Percentiles rank a stretch among this genome's conserved stretches.
Conservation (phyloP, 352 stramenopile species). For the Pseudoperonospora humuli region DNA sequence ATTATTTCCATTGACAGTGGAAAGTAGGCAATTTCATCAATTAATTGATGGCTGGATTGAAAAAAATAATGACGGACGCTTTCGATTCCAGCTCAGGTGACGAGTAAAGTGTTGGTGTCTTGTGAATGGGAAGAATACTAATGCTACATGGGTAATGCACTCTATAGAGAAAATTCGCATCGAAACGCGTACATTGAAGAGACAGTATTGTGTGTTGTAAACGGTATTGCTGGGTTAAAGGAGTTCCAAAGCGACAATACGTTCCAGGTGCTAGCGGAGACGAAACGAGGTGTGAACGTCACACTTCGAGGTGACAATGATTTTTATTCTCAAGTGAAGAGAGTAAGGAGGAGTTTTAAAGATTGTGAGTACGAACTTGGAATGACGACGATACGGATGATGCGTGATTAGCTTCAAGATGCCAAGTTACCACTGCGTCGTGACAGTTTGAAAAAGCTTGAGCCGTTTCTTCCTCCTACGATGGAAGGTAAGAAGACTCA, state of each 20-base stretch:
- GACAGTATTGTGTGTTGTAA: conserved; percentile 69
- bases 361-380: neutral
- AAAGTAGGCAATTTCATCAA: conserved; percentile 89
- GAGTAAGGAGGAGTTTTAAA: conserved; percentile 20
- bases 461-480: conserved; percentile 75
- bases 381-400: conserved; percentile 3
- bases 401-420: conserved; percentile 54
- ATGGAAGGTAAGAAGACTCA: conserved; percentile 43
- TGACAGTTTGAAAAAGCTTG: conserved; percentile 62
- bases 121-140: neutral
- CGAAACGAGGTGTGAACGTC: conserved; percentile 43
- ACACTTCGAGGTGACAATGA: conserved; percentile 93
- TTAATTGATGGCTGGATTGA: conserved; percentile 32
- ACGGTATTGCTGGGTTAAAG: conserved; percentile 44
- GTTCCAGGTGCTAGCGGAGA: conserved; percentile 19
- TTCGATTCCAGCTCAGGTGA: conserved; percentile 33
- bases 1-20: conserved; percentile 42
- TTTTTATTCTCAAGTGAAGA: conserved; percentile 92
- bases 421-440: conserved; percentile 46
- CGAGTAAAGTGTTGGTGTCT: neutral
- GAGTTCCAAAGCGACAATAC: conserved; percentile 11
- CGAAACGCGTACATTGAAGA: conserved; percentile 90
- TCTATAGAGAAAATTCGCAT: conserved; percentile 27
- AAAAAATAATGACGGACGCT: conserved; percentile 6
- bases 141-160: neutral